phyloP scores from a whole-genome alignment of 2,329 filamentous ascomycete genomes.

The Colletotrichum horii region DNA sequence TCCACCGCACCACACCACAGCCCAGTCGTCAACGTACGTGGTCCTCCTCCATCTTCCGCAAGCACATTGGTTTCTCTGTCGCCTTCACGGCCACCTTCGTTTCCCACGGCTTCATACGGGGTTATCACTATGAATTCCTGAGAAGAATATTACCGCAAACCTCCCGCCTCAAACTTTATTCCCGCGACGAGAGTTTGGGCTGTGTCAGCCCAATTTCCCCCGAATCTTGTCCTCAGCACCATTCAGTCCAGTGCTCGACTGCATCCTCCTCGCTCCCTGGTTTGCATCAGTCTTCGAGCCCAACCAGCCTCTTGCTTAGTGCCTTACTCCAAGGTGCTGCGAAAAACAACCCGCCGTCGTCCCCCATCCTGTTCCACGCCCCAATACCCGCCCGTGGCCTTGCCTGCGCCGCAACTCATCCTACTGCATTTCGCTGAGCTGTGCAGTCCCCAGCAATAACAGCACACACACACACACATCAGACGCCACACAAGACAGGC shows the following conservation, averaged over 20 bases:
- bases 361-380: not conserved
- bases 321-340: not conserved
- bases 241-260: not conserved
- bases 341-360: not conserved
- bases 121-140: constrained; percentile 4
- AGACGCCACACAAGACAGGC: not conserved
- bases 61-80: not conserved
- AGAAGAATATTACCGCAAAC: not conserved
- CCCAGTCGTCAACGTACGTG: not conserved
- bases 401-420: not conserved
- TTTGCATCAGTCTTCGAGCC: not conserved
- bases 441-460: not conserved
- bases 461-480: not conserved
- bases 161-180: constrained; percentile 4
- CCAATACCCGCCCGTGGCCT: not conserved
- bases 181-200: constrained; percentile 20
- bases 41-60: not conserved
- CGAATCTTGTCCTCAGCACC: constrained; percentile 12
- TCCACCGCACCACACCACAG: not conserved
- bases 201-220: constrained; percentile 20
- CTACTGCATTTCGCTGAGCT: not conserved
- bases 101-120: not conserved
- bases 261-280: not conserved
- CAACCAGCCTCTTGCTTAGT: not conserved
- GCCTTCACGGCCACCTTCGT: not conserved